These are phyloP conservation scores for Salvia sclarea DNA, from an alignment of 305 asterid species.

Conservation along the genomic window DNA sequence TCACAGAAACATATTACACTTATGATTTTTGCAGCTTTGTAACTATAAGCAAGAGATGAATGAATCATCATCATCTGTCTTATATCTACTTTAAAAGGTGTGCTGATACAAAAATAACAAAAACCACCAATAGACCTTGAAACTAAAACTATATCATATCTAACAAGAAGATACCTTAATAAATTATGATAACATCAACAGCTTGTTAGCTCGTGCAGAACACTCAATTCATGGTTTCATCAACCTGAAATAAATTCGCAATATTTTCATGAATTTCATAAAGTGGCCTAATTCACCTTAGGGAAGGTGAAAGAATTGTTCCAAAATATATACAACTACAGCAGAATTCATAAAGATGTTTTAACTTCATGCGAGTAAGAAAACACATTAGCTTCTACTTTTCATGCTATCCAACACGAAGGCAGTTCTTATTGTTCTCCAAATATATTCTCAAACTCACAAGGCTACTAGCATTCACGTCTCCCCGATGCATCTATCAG, in stretches of 20 bases:
- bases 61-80: neutral
- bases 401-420: neutral
- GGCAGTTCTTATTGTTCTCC: neutral
- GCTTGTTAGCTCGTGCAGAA: neutral
- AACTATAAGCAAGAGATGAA: neutral
- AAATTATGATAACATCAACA: neutral
- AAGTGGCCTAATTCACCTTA: neutral
- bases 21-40: neutral
- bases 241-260: neutral
- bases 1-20: neutral
- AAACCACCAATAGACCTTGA: neutral
- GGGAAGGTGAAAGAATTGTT: neutral
- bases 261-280: neutral
- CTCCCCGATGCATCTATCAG: no score
- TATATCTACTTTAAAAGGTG: neutral
- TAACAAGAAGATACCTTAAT: neutral
- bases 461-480: neutral
- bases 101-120: neutral
- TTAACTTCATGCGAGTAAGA: neutral
- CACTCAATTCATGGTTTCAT: neutral
- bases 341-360: neutral
- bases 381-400: neutral
- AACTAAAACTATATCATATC: neutral
- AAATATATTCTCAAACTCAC: neutral
- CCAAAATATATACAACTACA: slow-evolving; percentile 1